Evolutionary conservation across 176 grass and related monocot genomes (phyloP).

Genomic region (Thalia dealbata): DNA sequence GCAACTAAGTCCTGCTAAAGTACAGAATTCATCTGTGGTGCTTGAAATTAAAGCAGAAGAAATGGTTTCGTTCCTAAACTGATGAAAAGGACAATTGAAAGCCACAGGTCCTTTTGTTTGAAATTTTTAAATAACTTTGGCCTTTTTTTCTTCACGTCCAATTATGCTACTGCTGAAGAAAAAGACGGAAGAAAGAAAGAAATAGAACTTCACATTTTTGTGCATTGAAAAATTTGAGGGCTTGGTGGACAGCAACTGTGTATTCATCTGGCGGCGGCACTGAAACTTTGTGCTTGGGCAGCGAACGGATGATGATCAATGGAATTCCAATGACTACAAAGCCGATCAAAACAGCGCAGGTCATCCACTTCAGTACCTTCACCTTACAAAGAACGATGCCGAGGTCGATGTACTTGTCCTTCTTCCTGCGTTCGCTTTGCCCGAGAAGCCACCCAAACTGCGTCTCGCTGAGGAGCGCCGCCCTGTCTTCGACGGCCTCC

Average conservation of each 20-base stretch:
- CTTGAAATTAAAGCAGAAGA: too few species aligned
- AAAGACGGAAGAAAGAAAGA: not conserved
- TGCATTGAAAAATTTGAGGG: conserved; percentile 25
- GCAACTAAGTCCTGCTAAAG: too few species aligned
- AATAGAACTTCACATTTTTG: conserved; percentile 17
- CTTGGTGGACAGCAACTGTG: conserved; percentile 2
- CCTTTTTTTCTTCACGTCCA: not conserved
- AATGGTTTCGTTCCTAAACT: too few species aligned
- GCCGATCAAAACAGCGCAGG: not conserved
- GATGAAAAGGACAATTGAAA: too few species aligned
- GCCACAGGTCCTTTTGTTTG: too few species aligned
- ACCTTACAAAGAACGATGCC: conserved; percentile 1
- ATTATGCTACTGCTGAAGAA: not conserved
- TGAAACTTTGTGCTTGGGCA: conserved; percentile 2
- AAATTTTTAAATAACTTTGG: not conserved
- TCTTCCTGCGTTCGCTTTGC: conserved; percentile 4
- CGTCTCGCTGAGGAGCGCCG: conserved; percentile 2
- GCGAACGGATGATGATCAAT: not conserved
- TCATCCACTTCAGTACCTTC: conserved; percentile 4
- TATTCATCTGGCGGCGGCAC: conserved; percentile 2
- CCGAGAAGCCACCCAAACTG: conserved; percentile 19
- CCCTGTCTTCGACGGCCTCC: not conserved
- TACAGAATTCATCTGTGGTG: too few species aligned
- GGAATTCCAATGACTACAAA: conserved; percentile 2
- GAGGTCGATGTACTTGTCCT: conserved; percentile 13